Base-by-base conservation (phyloP, 441 rosid genomes). In the Gossypium schwendimanii region DNA sequence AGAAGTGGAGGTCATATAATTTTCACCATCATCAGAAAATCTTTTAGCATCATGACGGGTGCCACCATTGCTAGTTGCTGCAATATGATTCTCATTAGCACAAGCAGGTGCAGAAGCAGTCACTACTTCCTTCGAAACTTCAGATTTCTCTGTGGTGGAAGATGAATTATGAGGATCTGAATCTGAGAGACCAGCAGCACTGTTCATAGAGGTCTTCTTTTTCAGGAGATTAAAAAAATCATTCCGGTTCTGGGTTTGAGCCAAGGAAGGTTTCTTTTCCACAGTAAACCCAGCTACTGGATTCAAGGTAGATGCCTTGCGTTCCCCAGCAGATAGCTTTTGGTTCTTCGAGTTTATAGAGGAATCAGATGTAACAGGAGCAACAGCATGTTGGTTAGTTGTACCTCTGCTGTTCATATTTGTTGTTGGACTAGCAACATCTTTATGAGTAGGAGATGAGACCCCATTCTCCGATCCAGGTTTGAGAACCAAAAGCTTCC, bases 401-500 rank as follows among this genome's bases (percentile, higher is more conserved):
- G 81, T 67, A 47, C 81, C 74, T 79, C 83, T 77, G 72, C 64
- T 70, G 75, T 63, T 80, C 67, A 80, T 63, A 80, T 54, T 88
- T 79, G 69, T 78, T 57, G 78, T 75, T 55, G 89, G 93, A 74
- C 81, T 87, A 24, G 81, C 82, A 70, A 75, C 77, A 72, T 92
- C 94, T 78, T 85, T 92, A 18, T 81, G 76, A 71, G 86, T 44
- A 76, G 76, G 74, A 6, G 86, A 74, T 64, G 78, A 74, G 63
- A 77, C 72, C 55, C 89, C 96, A 77, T 90, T 94, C 80, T 89
- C 96, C 81, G 91, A 77, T 68, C 89, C 87, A 41, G 91, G 91
- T 79, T 91, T 94, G 68, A 94, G 94, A 80, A 94, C 86, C 64
- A 89, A 83, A 54, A 92, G 88, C 85, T 94, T 92, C 81, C 91